Base-by-base conservation (phyloP, 768 basidiomycete genomes). In the Brasilioporus rufonigricans region DNA sequence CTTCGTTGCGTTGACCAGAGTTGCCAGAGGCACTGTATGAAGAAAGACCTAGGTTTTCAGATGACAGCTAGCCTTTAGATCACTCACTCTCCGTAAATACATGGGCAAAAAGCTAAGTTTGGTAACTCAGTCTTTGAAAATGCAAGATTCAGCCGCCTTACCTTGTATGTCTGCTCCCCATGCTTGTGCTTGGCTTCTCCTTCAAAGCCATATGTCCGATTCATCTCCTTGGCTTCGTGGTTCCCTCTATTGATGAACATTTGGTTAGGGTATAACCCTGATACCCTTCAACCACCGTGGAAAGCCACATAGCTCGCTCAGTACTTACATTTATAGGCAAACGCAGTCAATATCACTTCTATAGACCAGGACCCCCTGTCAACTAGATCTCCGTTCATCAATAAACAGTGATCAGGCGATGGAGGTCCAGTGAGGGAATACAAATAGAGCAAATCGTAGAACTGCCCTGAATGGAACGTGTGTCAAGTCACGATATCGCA, bases 171-270 rank as follows among this genome's bases (percentile, higher is more conserved):
- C 69, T 93, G 87, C 65, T 97, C 94, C 27, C 94, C 94, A 61
- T 96, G 93, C 70, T 99, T 98, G 65, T 96, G 89, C 66, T 96
- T 96, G 29, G 86, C 89, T 75, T 99, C 97, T 38, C 95, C 94
- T 71, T 96, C 93, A 65, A 95, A 95, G 1, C 93, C 93, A 70
- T 96, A 94, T 21, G 86, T 83, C 46, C 87, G 77, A 72, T 99
- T 99, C 97, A 99, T 98, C 44, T 98, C 94, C 69, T 91, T 91
- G 56, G 93, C 87, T 74, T 96, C 93, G 66, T 98, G 96, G 73
- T 98, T 98, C 18, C 96, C 96, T 59, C 96, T 84, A 70, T 99
- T 98, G 68, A 99, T 83, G 71, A 82, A 96, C 79, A 98, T 91
- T 54, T 77, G 83, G 53, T 83, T 83, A 4, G 96, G 96, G 73